Base-by-base conservation (phyloP, 495 filamentous ascomycete genomes). In the Xylaria sp. region DNA sequence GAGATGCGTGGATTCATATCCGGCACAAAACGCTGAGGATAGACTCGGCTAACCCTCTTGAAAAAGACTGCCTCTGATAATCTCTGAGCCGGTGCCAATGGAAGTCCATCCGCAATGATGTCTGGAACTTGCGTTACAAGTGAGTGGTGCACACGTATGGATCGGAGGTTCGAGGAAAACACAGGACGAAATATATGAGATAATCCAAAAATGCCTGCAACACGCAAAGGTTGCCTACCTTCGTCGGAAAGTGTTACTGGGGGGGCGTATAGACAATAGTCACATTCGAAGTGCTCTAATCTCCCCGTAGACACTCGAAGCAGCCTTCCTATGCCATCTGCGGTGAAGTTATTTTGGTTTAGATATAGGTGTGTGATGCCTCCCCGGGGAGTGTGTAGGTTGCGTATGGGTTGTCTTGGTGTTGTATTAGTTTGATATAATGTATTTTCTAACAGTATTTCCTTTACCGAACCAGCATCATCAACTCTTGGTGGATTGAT, bases 131-230 rank as follows among this genome's bases (percentile, higher is more conserved):
- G 79, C 0, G 84, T 86, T 5, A 85, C 82, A 5, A 86, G 75
- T 0, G 84, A 86, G 64, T 86, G 84, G 61, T 86, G 84, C 17
- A 83, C 75, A 15, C 84, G 78, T 7, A 86, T 72, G 11, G 76
- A 79, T 29, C 82, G 81, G 19, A 86, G 74, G 71, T 83, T 83
- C 1, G 81, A 78, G 12, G 82, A 84, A 67, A 81, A 74, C 0
- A 85, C 77, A 19, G 84, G 82, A 1, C 84, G 82, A 58, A 85
- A 84, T 33, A 83, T 55, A 59, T 85, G 80, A 2, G 81, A 74
- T 8, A 73, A 65, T n/a, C 80, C 78, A 17, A 81, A 70, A 7
- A 82, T 66, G 24, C 83, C 84, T 12, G 61, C 62, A 11, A 86
- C 67, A 6, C 31, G 74, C 14, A 78, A 19, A 6, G 66, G 65